phyloP scores from a whole-genome alignment of 2,329 filamentous ascomycete species.

The Scedosporium apiospermum region DNA sequence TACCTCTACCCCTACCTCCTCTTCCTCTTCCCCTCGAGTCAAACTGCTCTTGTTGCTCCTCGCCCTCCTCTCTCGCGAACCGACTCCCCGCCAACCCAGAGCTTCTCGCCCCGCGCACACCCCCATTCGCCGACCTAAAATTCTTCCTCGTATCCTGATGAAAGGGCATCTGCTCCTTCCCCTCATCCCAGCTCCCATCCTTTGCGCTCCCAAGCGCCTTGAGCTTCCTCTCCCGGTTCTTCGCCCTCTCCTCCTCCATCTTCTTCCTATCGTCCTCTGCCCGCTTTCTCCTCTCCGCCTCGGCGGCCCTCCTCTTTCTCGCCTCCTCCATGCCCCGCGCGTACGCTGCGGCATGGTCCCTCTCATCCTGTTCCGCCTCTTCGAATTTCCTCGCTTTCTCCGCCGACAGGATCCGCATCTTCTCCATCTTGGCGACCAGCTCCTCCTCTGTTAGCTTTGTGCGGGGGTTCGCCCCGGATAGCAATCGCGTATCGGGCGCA shows the following conservation, averaged over 20 bases:
- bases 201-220: conserved; percentile 40
- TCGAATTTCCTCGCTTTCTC: conserved; percentile 52
- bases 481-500: conserved; percentile 30
- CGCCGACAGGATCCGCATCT: conserved; percentile 48
- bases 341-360: conserved; percentile 43
- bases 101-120: conserved; percentile 33
- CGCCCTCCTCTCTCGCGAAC: conserved; percentile 25
- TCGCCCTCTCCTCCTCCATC: conserved; percentile 50
- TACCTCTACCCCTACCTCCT: conserved; percentile 21
- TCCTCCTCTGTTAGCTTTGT: conserved; percentile 51
- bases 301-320: conserved; percentile 38
- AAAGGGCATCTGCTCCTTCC: conserved; percentile 33
- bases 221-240: conserved; percentile 51
- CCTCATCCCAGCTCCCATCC: conserved; percentile 50
- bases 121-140: conserved; percentile 7
- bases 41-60: conserved; percentile 19
- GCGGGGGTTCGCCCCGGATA: conserved; percentile 48
- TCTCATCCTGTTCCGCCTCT: conserved; percentile 46
- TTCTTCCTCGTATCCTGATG: conserved; percentile 28
- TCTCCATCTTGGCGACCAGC: conserved; percentile 49
- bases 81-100: conserved; percentile 32
- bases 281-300: conserved; percentile 40
- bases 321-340: conserved; percentile 48
- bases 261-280: conserved; percentile 41
- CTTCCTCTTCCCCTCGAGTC: conserved; percentile 13